A percentile compares a stretch with the other conserved stretches of the same genome.
Conservation (phyloP, 495 filamentous ascomycete genomes). For the Annulohypoxylon moriforme region DNA sequence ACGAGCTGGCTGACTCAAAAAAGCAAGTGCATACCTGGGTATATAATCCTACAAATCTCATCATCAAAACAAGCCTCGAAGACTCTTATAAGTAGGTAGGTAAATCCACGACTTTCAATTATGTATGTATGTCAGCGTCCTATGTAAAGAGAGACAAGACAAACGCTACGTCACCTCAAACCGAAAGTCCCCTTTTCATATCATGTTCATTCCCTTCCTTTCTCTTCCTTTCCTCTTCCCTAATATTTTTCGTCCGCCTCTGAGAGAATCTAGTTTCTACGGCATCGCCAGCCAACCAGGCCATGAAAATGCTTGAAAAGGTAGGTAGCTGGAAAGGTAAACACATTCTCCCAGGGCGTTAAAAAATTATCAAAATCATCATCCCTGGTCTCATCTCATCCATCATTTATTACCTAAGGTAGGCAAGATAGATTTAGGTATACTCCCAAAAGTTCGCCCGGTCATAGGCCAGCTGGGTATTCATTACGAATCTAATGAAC, state of each 20-base stretch:
- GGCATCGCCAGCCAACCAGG: neutral
- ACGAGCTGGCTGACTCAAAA: no score
- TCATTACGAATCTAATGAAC: neutral
- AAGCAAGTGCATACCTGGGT: no score
- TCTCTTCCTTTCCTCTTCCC: neutral
- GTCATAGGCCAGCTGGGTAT: neutral
- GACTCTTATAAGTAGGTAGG: neutral
- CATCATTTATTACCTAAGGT: constrained; percentile 4
- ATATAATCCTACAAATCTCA: neutral
- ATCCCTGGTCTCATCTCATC: constrained; percentile 14
- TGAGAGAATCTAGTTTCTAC: neutral
- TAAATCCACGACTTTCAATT: constrained; percentile 30
- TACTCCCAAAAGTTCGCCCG: neutral
- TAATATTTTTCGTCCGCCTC: neutral
- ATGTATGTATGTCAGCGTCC: constrained; percentile 16
- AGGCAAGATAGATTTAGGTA: neutral
- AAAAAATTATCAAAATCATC: constrained; percentile 32
- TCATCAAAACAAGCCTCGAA: neutral
- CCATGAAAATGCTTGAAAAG: neutral
- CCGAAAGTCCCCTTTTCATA: constrained; percentile 11
- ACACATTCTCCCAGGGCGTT: constrained; percentile 21
- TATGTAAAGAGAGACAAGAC: constrained; percentile 39
- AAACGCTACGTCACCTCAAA: constrained; percentile 7
- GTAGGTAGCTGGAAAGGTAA: neutral
- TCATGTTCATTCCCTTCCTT: neutral